phyloP scores from a whole-genome alignment of 768 basidiomycete species.

The Pleurotus tuoliensis region DNA sequence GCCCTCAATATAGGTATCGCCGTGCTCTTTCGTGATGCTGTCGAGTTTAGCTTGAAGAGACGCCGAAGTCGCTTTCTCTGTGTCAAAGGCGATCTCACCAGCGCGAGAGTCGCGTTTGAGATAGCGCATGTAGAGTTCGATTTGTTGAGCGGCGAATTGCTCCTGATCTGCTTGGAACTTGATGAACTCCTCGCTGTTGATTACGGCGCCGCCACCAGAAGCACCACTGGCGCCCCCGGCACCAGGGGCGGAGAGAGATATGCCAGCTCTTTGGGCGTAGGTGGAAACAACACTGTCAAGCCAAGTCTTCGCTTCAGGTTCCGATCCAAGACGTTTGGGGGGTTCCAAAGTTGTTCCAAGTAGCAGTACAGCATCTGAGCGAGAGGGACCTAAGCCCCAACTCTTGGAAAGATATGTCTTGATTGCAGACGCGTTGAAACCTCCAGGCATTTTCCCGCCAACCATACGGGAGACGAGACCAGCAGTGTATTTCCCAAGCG shows the following conservation, averaged over 20 bases:
- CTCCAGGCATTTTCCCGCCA: conserved; percentile 97
- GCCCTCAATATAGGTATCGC: conserved; percentile 89
- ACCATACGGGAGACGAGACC: conserved; percentile 82
- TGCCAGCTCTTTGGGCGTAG: conserved; percentile 88
- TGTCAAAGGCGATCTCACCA: conserved; percentile 86
- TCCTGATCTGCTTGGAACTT: conserved; percentile 95
- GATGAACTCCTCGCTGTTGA: conserved; percentile 97
- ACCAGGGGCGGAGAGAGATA: conserved; percentile 71
- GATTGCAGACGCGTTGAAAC: conserved; percentile 92
- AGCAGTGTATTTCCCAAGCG: conserved; percentile 89
- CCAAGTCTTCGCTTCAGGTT: conserved; percentile 92
- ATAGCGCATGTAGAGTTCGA: conserved; percentile 97
- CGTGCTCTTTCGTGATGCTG: conserved; percentile 86
- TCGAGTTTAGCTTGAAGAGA: conserved; percentile 85
- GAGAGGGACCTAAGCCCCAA: conserved; percentile 92
- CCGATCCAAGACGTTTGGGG: conserved; percentile 86
- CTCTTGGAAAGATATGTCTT: conserved; percentile 86
- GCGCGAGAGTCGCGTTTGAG: conserved; percentile 90
- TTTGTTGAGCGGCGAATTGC: conserved; percentile 86
- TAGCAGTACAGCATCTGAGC: conserved; percentile 86
- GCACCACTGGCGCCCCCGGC: conserved; percentile 58
- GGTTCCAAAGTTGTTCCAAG: conserved; percentile 93
- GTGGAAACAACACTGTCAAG: conserved; percentile 77
- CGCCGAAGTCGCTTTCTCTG: conserved; percentile 70
- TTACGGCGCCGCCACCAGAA: conserved; percentile 74